Evolutionary conservation across 2,329 filamentous ascomycete species (phyloP), one percentile per base, ranked within the genome.

Genomic region (Tolypocladium amazonense): DNA sequence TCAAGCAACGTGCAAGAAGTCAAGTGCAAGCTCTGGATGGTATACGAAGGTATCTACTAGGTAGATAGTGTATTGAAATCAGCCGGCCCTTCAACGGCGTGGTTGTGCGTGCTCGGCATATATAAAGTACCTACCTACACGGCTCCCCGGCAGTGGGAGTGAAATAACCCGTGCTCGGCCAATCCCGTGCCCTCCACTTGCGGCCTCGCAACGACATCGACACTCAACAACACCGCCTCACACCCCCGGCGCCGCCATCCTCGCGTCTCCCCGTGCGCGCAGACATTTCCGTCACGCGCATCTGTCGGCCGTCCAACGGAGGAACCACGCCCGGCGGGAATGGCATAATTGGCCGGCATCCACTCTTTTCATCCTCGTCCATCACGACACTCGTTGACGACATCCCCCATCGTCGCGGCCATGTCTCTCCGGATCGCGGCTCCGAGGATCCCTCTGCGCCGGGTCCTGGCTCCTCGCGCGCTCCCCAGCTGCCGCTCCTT

Each of bases 391-490:
- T 56, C 35, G 11, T 56, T 11, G 38, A 56, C n/a, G 37, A 41
- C 25, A 30, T 56, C 37, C 25, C 6, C 25, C 35, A 37, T 38
- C 38, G 33, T 38, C 52, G 50, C 50, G 54, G 33, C 38, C 58
- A 63, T 61, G 61, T 47, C 60, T 41, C 52, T 61, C 58, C 66
- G 63, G 38, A 62, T 56, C 57, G 62, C 58, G 18, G 39, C 43
- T 20, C 57, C 37, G 23, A 58, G 59, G 3, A 53, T 60, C 18
- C 56, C 58, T 57, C 35, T 52, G 20, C 55, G 58, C 57, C 62
- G 59, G 3, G 14, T 20, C 25, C 39, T 61, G 33, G 27, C 60
- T 56, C 55, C 57, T 38, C 54, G 56, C 59, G 50, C 50, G 20
- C n/a, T 9, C 39, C n/a, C 64, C 43, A 61, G 56, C 62, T 60